A percentile compares a stretch with the other conserved stretches of the same genome.
Evolutionary conservation across 176 grass and related monocot genomes (phyloP).

Genomic region (Aegilops speltoides): DNA sequence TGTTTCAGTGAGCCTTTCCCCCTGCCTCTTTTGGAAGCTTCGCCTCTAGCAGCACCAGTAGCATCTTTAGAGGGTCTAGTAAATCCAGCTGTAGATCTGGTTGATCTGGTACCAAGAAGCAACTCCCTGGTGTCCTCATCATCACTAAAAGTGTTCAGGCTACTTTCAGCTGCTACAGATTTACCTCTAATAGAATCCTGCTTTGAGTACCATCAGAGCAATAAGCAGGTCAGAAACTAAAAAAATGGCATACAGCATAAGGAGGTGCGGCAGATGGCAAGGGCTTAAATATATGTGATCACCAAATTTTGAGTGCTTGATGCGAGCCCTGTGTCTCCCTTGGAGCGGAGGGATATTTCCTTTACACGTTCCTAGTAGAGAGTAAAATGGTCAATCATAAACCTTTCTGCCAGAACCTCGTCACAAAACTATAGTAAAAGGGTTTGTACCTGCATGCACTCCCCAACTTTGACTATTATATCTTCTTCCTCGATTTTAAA

Average conservation of each 20-base stretch:
- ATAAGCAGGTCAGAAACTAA: neutral
- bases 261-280: neutral
- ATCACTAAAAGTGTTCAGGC: conserved; percentile 59
- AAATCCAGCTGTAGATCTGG: conserved; percentile 42
- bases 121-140: conserved; percentile 70
- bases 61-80: conserved; percentile 51
- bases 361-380: conserved; percentile 73
- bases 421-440: neutral
- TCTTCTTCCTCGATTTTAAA: conserved; percentile 75
- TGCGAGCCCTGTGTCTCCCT: conserved; percentile 46
- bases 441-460: conserved; percentile 75
- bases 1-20: conserved; percentile 61
- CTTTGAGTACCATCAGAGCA: conserved; percentile 17
- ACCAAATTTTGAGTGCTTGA: conserved; percentile 65
- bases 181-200: conserved; percentile 53
- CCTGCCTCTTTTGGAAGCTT: conserved; percentile 57
- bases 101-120: conserved; percentile 39
- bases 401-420: conserved; percentile 1
- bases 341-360: conserved; percentile 61
- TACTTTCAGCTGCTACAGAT: conserved; percentile 46
- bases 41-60: conserved; percentile 40
- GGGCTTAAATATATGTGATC: conserved; percentile 23
- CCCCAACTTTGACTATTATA: conserved; percentile 80
- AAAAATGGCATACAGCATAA: neutral
- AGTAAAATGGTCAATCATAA: conserved; percentile 17